Base-by-base conservation (phyloP, 2,329 filamentous ascomycete genomes). In the Diaporthe ilicicola region DNA sequence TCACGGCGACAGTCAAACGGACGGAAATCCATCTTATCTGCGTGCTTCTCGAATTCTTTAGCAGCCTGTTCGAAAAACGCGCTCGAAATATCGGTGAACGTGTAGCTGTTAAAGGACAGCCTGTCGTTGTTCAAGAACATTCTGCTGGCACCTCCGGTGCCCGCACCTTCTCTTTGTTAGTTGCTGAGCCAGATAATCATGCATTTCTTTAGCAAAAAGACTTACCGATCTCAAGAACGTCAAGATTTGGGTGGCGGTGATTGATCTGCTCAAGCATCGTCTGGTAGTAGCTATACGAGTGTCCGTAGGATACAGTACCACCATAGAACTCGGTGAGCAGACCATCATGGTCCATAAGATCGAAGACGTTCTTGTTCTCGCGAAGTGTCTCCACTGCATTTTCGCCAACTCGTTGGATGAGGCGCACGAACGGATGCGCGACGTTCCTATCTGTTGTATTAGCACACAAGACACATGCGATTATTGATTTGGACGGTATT, bases 1-100 rank as follows among this genome's bases (percentile, higher is more conserved):
- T 75, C 73, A 4, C 74, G 68, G 78, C 75, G 27, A 81, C 74
- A 64, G n/a, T 83, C 76, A 1, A 75, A 72, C 1, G 73, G 71
- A 9, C 17, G n/a, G 66, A 59, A 69, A 4, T 17, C 39, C 66
- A 69, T 69, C 22, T 44, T 42, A 4, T 48, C 27, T 3, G 2
- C 7, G 54, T 22, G 24, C 19, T 32, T 10, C 13, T 22, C 53
- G 29, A 69, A 69, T 15, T 22, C 4, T 2, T 69, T 32, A 5
- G 46, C 4, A 4, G 66, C 82, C 4, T 76, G 70, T 10, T 78
- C 77, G 54, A 85, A 83, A 74, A 82, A 82, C 13, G 76, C 78
- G 13, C 78, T 66, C 1, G 80, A 80, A 19, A 83, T 79, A 67
- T 85, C 83, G 0, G 84, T 85, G 53, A 78, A 86, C 0, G 81